Evolutionary conservation across 1,139 yeast species (phyloP).

Genomic region (Williopsis jadinii): DNA sequence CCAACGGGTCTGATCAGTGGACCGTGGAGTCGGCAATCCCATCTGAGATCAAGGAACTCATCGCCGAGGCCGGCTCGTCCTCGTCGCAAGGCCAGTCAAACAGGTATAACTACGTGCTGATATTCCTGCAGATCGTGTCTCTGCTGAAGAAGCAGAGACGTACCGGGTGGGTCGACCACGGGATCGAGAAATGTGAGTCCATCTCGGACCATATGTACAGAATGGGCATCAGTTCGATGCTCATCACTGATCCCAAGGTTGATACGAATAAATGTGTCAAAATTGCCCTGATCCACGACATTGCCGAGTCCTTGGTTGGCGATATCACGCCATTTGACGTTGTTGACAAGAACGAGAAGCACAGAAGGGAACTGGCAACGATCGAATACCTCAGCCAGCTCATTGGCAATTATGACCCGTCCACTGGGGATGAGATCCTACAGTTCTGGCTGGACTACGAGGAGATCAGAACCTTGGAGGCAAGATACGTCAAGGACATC

Average conservation of each 20-base stretch:
- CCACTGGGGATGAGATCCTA: conserved; percentile 58
- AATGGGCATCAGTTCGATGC: conserved; percentile 80
- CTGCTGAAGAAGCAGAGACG: conserved; percentile 74
- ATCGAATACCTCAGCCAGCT: conserved; percentile 60
- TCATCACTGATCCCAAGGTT: conserved; percentile 46
- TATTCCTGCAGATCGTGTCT: conserved; percentile 72
- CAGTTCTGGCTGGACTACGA: conserved; percentile 90
- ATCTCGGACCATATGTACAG: conserved; percentile 97
- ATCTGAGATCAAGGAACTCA: conserved; percentile 35
- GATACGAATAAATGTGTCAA: conserved; percentile 61
- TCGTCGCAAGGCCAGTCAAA: conserved; percentile 10
- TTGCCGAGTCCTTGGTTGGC: conserved; percentile 91
- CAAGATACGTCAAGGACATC: conserved; percentile 85
- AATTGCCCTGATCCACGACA: conserved; percentile 87
- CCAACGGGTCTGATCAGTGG: conserved; percentile 32
- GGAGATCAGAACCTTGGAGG: conserved; percentile 72
- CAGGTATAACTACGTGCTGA: conserved; percentile 42
- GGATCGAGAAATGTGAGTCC: conserved; percentile 56
- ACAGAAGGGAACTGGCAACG: conserved; percentile 71
- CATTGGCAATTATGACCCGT: conserved; percentile 54
- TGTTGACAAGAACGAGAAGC: conserved; percentile 67
- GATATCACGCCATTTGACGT: conserved; percentile 87
- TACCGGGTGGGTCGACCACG: conserved; percentile 90
- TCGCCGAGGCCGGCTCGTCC: conserved; percentile 22
- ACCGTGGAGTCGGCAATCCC: conserved; percentile 57